Base-by-base conservation (phyloP, 805 yeast species). In the Kregervanrija fluxuum region DNA sequence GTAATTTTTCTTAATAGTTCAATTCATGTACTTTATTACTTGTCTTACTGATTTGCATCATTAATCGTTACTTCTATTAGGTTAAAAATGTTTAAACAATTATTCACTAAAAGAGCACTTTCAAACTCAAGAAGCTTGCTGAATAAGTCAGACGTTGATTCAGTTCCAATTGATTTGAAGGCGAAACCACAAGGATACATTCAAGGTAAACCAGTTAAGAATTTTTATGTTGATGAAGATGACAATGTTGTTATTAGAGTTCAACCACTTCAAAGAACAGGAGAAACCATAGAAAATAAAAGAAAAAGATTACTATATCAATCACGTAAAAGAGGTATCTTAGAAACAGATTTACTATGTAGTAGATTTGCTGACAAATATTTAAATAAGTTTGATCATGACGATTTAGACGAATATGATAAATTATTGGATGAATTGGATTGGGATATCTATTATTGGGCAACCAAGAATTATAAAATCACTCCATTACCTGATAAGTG, bases 401-500 rank as follows among this genome's bases (percentile, higher is more conserved):
- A 72, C 44, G 84, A 88, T 65, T 69, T 93, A 43, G 83, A 79
- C 39, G 98, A 93, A 63, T 93, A 87, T 63, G 97, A 91, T 59
- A 61, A 72, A 46, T 66, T 93, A 46, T 72, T 93, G 59, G 95
- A 93, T 63, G 95, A 91, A 65, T 78, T 91, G n/a, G 99, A 93
- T 65, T 93, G 99, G 99, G 99, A 93, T 64, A 90, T 93, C 48
- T 93, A 87, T 65, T 93, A 93, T 68, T 91, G 99, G 99, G 95
- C 95, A 22, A 88, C 97, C 2, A 78, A 77, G 52, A 87, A 90
- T 62, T 85, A 68, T 56, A 80, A 77, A 33, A 79, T 85, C 14
- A 85, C 90, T 39, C 95, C 95, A 11, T 71, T 91, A 51, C 97
- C 98, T 12, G 88, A 85, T 35, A 76, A 77, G 59, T 93, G 96